These are phyloP conservation scores for Tulasnella sp. DNA, from an alignment of 768 basidiomycete species.

Conservation along the genomic window DNA sequence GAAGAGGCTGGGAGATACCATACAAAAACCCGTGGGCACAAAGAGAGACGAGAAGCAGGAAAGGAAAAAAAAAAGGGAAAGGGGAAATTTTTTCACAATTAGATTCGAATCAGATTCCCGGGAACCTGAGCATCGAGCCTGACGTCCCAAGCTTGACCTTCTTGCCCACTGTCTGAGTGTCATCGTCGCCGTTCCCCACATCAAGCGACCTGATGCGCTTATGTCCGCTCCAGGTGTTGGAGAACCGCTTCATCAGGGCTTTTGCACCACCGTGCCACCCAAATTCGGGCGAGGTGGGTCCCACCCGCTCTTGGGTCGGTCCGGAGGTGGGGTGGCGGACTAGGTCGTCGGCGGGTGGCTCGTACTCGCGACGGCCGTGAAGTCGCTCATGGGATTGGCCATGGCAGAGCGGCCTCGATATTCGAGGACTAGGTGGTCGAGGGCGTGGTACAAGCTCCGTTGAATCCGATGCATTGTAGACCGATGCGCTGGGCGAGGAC, in stretches of 20 bases:
- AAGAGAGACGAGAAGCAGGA: neutral
- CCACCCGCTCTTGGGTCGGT: slow-evolving; percentile 5
- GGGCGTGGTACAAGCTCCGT: slow-evolving; percentile 15
- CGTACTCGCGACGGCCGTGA: neutral
- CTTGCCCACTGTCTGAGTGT: neutral
- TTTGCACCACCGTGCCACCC: slow-evolving; percentile 2
- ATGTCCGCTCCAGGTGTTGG: neutral
- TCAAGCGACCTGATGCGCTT: slow-evolving; percentile 11
- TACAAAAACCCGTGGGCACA: neutral
- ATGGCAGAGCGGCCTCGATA: neutral
- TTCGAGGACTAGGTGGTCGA: neutral
- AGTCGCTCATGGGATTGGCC: neutral
- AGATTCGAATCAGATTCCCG: neutral
- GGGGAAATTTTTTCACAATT: neutral
- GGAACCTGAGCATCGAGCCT: neutral
- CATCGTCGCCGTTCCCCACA: neutral
- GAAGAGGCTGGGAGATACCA: neutral
- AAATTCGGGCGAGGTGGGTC: slow-evolving; percentile 8
- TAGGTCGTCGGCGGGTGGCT: neutral
- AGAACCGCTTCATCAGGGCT: neutral
- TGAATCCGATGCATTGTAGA: slow-evolving; percentile 31
- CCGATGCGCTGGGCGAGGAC: slow-evolving; percentile 13
- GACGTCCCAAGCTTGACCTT: neutral
- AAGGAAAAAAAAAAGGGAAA: neutral
- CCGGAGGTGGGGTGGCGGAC: neutral